Conservation (phyloP, 176 grass and related monocot genomes). For the Musa troglodytarum region DNA sequence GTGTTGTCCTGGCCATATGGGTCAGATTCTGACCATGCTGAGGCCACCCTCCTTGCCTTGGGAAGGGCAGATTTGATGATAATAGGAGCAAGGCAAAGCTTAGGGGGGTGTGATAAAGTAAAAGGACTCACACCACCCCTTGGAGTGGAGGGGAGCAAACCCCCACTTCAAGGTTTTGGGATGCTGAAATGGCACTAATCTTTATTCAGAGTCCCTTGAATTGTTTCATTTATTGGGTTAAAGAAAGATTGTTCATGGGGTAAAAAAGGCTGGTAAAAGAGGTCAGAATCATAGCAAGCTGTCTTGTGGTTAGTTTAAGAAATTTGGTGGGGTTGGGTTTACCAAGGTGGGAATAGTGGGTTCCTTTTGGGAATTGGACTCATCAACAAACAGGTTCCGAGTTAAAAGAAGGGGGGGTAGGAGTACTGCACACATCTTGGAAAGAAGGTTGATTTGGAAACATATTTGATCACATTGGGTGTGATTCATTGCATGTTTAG, state of each 20-base stretch:
- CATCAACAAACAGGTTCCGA: no score
- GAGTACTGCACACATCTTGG: no score
- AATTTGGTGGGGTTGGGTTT: neutral
- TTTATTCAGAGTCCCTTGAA: neutral
- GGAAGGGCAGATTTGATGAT: constrained; percentile 5
- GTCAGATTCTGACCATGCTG: neutral
- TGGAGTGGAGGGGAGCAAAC: neutral
- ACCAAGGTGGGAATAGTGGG: constrained; percentile 6
- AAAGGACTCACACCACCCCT: neutral
- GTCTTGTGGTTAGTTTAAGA: neutral
- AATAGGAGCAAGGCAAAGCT: constrained; percentile 8
- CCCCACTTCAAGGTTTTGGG: neutral
- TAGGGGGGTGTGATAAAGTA: neutral
- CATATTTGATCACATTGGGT: no score
- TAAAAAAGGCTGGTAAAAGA: neutral
- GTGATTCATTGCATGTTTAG: no score
- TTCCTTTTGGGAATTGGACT: constrained; percentile 1
- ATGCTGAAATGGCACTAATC: neutral
- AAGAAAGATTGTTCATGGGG: neutral
- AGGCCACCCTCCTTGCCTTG: neutral
- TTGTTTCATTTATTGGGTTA: neutral
- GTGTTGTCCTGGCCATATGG: neutral
- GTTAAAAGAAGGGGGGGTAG: no score
- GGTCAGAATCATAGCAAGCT: neutral
- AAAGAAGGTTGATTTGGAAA: no score